phyloP scores from a whole-genome alignment of 1,284 basidiomycete species.

The Mrakiaceae sp. region DNA sequence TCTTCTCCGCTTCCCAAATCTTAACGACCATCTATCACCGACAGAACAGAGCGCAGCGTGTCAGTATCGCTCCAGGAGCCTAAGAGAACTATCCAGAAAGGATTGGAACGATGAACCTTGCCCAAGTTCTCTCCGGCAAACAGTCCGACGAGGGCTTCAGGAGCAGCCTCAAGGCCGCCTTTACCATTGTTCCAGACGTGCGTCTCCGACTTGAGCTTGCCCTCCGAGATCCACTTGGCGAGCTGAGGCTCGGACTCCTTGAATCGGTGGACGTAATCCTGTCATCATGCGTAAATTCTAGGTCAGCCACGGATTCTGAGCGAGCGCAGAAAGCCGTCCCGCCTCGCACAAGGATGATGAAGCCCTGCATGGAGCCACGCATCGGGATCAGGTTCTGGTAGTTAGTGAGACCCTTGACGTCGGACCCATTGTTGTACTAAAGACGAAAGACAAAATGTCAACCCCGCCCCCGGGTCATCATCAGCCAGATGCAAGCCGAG shows the following conservation, averaged over 20 bases:
- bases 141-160: conserved; percentile 53
- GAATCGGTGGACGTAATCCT: conserved; percentile 42
- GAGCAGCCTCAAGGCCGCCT: conserved; percentile 57
- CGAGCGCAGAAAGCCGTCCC: conserved; percentile 14
- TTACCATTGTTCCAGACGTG: conserved; percentile 45
- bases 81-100: conserved; percentile 22
- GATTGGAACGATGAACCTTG: conserved; percentile 54
- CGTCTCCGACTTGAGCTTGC: conserved; percentile 71
- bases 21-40: conserved; percentile 12
- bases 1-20: conserved; percentile 18
- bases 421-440: conserved; percentile 25
- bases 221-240: conserved; percentile 44
- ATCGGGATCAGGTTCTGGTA: conserved; percentile 53
- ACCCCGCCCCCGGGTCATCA: not conserved
- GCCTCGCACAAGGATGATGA: conserved; percentile 45
- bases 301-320: too few species aligned
- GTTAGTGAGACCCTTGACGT: conserved; percentile 32
- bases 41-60: not conserved
- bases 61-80: not conserved
- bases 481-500: conserved; percentile 17
- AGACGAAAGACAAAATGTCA: not conserved
- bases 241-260: conserved; percentile 38
- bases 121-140: conserved; percentile 72
- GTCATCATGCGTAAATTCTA: too few species aligned
- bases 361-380: conserved; percentile 67